These are phyloP conservation scores for Cyclocybe cylindracea DNA, from an alignment of 768 basidiomycete species.

Conservation along the genomic window DNA sequence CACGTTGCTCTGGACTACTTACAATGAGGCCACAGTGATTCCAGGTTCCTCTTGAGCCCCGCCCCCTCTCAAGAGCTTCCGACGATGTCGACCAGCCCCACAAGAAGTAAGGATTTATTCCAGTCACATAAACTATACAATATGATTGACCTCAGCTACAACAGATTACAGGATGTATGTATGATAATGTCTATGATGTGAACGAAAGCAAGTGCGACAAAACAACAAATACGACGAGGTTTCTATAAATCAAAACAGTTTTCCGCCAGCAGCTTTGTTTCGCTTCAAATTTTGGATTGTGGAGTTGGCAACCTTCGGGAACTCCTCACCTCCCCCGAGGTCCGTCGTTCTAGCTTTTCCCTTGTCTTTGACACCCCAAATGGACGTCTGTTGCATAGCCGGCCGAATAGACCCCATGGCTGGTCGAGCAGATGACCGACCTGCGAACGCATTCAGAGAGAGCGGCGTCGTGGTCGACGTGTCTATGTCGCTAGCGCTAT, in stretches of 20 bases:
- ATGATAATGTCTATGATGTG: not conserved
- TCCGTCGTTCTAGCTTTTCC: slow-evolving; percentile 8
- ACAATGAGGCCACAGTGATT: too few relatives aligned
- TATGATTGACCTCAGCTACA: too few relatives aligned
- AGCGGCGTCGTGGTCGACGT: too few relatives aligned
- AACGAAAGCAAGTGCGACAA: not conserved
- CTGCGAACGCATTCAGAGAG: too few relatives aligned
- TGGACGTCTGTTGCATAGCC: slow-evolving; percentile 4
- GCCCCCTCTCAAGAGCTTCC: too few relatives aligned
- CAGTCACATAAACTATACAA: too few relatives aligned
- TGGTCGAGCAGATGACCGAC: slow-evolving; percentile 4
- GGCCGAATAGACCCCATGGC: not conserved
- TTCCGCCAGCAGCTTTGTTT: slow-evolving; percentile 17
- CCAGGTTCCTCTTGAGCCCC: too few relatives aligned
- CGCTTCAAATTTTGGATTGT: slow-evolving; percentile 16
- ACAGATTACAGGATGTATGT: too few relatives aligned
- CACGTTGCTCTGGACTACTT: too few relatives aligned
- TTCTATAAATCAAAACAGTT: slow-evolving; percentile 9
- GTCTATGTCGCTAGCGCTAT: not conserved
- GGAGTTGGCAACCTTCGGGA: slow-evolving; percentile 3
- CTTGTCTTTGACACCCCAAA: slow-evolving; percentile 14
- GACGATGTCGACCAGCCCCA: too few relatives aligned
- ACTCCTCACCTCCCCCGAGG: slow-evolving; percentile 6
- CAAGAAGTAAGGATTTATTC: too few relatives aligned
- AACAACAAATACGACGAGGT: not conserved